Evolutionary conservation across 129 eudicot genomes (phyloP).

Genomic region (Lactuca saligna): DNA sequence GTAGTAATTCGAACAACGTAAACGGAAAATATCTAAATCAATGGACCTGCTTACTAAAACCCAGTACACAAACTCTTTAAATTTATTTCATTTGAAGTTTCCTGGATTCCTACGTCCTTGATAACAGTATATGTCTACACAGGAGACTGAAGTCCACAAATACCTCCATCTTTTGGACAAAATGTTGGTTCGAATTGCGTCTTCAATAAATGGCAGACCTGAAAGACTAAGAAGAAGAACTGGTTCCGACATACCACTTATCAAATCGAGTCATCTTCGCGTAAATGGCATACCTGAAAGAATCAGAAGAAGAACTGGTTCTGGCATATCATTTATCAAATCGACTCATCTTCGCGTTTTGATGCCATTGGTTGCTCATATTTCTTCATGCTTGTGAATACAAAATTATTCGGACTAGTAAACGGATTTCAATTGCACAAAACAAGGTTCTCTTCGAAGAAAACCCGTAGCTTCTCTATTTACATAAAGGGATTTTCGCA

Average conservation of each 20-base stretch:
- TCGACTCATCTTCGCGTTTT: not conserved
- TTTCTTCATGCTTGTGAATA: no score
- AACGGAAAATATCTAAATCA: not conserved
- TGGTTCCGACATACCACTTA: no score
- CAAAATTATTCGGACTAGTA: no score
- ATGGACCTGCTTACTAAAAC: not conserved
- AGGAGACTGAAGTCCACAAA: not conserved
- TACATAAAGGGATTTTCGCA: no score
- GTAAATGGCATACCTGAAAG: no score
- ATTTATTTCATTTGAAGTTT: not conserved
- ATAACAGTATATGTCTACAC: not conserved
- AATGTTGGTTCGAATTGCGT: not conserved
- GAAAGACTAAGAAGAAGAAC: no score
- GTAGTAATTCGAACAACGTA: not conserved
- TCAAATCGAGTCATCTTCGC: no score
- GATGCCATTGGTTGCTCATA: not conserved
- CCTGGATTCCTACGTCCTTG: not conserved
- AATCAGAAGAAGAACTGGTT: not conserved
- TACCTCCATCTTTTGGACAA: conserved; percentile 8
- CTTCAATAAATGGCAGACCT: not conserved
- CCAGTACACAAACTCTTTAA: not conserved
- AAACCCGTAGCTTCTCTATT: no score
- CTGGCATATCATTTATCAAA: not conserved
- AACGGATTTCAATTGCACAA: no score
- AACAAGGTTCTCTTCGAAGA: no score